Conservation (phyloP, 805 yeast species). For the Wickerhamiella spandovensis region DNA sequence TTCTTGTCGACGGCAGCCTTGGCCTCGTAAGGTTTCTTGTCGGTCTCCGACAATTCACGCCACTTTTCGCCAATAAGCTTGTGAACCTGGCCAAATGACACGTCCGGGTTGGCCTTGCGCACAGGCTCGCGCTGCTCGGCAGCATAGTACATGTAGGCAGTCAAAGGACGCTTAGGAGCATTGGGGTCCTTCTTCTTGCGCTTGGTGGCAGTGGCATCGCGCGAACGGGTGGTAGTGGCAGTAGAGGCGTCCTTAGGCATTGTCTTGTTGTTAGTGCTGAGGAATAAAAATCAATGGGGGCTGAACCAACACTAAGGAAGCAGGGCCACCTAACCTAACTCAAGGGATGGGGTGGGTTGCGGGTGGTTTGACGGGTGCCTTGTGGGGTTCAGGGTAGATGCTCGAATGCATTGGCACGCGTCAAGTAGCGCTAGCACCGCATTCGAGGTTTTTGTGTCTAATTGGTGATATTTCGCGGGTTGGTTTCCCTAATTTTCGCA, state of each 20-base stretch:
- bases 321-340: background rate
- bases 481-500: background rate
- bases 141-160: slow-evolving; percentile 98
- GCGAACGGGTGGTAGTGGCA: slow-evolving; percentile 11
- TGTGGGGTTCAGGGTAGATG: background rate
- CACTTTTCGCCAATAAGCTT: slow-evolving; percentile 90
- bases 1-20: slow-evolving; percentile 94
- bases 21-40: slow-evolving; percentile 78
- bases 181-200: slow-evolving; percentile 39
- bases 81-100: slow-evolving; percentile 87
- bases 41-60: slow-evolving; percentile 78
- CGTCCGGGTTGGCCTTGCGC: slow-evolving; percentile 93
- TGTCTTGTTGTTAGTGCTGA: background rate
- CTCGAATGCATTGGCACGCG: background rate
- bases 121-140: slow-evolving; percentile 94
- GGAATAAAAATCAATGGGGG: background rate
- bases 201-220: slow-evolving; percentile 12
- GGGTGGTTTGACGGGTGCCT: too few species aligned
- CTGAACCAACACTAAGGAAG: background rate
- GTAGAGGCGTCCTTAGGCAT: slow-evolving; percentile 17
- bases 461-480: background rate
- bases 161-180: slow-evolving; percentile 97
- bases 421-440: background rate
- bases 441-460: background rate
- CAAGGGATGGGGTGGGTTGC: background rate